Evolutionary conservation across 805 yeast genomes (phyloP).

Genomic region (Saturnispora silvae): DNA sequence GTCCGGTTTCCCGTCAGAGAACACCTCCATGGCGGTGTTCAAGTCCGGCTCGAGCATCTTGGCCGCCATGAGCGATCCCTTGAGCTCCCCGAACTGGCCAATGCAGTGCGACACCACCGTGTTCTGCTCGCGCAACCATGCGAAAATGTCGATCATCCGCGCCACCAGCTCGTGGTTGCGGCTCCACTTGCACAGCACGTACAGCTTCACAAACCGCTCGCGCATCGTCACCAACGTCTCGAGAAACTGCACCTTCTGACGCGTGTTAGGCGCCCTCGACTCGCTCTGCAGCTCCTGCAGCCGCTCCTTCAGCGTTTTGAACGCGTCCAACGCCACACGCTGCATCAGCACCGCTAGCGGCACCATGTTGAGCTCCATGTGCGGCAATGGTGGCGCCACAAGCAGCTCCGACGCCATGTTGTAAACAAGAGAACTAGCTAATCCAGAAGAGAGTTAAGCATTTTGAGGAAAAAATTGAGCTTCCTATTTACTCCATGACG

Average conservation of each 20-base stretch:
- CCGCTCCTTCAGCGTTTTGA: conserved; percentile 47
- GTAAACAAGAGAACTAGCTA: too few species aligned
- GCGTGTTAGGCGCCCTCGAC: conserved; percentile 38
- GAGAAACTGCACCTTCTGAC: conserved; percentile 59
- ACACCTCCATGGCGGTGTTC: conserved; percentile 76
- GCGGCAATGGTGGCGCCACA: conserved; percentile 39
- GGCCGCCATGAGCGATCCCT: conserved; percentile 70
- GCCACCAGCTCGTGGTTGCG: conserved; percentile 60
- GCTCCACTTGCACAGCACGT: conserved; percentile 86
- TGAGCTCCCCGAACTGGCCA: conserved; percentile 57
- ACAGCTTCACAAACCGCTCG: conserved; percentile 74
- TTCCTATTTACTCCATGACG: too few species aligned
- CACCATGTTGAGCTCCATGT: conserved; percentile 58
- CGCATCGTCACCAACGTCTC: conserved; percentile 61
- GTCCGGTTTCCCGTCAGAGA: conserved; percentile 67
- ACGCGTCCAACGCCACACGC: conserved; percentile 50
- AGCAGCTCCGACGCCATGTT: background rate
- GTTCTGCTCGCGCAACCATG: conserved; percentile 78
- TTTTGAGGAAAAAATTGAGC: too few species aligned
- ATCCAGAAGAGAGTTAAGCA: too few species aligned
- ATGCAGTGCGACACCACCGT: conserved; percentile 53
- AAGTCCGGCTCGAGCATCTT: conserved; percentile 89
- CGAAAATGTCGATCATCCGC: conserved; percentile 71
- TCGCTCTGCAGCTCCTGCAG: conserved; percentile 49
- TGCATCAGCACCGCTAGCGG: conserved; percentile 52